Base-by-base conservation (phyloP, 768 basidiomycete genomes). In the Russula abietina region DNA sequence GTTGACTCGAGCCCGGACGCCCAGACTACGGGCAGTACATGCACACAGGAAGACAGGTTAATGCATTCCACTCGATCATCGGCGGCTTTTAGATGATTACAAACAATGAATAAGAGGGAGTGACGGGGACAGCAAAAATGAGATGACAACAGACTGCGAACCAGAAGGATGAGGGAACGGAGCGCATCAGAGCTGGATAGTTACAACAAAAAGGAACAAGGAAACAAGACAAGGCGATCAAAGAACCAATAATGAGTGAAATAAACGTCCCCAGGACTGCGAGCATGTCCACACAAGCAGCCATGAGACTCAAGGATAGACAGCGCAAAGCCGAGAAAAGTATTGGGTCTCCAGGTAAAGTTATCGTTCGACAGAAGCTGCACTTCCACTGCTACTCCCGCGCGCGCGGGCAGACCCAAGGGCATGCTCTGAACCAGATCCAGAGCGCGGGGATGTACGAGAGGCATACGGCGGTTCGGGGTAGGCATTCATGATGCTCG, bases 401-500 rank as follows among this genome's bases (percentile, higher is more conserved):
- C 65, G 66, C 51, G 59, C 38, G 43, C 60, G 38, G 22, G 59
- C 67, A 43, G 71, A 69, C 38, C 67, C 68, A 43, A 70, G 66
- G 38, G 67, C 64, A 2, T 74, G 73, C 55, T 73, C 69, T 33
- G 71, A 70, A 8, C 66, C 68, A 9, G 72, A 69, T 55, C 70
- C 72, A 17, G 71, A 71, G 33, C 68, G 68, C 8, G 72, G 64
- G 17, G 70, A 69, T 12, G 70, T 65, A 26, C 63, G 63, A 9
- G 63, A 64, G 19, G 68, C 65, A 39, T 58, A 65, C 14, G 73
- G 70, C 33, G 72, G 71, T 1, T 75, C 71, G 10, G 83, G 79
- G 70, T 86, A 87, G n/a, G 85, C 85, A 67, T 85, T 82, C 85
- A 88, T 83, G 65, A 88, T 86, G 62, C 80, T 83, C 38, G 84